Conservation (phyloP, 1,284 basidiomycete species). For the Fistulina hepatica region DNA sequence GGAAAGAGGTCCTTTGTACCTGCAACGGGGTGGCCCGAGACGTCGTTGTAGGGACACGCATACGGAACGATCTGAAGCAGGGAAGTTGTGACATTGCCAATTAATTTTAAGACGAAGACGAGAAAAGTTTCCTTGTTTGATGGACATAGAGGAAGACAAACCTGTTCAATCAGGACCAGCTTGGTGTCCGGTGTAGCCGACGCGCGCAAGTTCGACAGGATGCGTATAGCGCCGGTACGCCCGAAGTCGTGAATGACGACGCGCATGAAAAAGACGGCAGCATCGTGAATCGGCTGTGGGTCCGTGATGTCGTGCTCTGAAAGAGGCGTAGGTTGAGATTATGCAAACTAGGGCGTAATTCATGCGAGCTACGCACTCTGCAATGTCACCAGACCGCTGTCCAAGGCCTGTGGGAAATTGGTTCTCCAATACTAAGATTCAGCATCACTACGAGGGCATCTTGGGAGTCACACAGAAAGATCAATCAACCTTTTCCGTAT, state of each 20-base stretch:
- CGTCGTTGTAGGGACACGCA: background rate
- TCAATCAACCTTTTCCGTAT: slow-evolving; percentile 14
- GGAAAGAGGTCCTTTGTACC: slow-evolving; percentile 6
- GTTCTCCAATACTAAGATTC: slow-evolving; percentile 20
- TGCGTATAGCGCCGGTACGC: slow-evolving; percentile 17
- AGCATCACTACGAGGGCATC: background rate
- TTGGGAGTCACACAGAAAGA: background rate
- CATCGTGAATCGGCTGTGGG: slow-evolving; percentile 23
- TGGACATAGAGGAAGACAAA: background rate
- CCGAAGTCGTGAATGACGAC: slow-evolving; percentile 28
- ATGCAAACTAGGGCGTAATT: background rate
- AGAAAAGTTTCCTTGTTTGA: slow-evolving; percentile 4
- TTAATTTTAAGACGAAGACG: no score
- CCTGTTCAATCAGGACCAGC: slow-evolving; percentile 23
- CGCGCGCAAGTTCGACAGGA: slow-evolving; percentile 21
- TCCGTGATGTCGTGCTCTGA: slow-evolving; percentile 27
- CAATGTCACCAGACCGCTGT: slow-evolving; percentile 17
- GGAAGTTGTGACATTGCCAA: no score
- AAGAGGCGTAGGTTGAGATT: background rate
- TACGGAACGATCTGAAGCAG: slow-evolving; percentile 1
- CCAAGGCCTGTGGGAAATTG: slow-evolving; percentile 16
- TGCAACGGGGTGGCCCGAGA: slow-evolving; percentile 1
- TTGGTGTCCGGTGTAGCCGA: slow-evolving; percentile 18
- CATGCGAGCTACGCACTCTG: slow-evolving; percentile 13
- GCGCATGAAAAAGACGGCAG: slow-evolving; percentile 24